phyloP scores from a whole-genome alignment of 495 filamentous ascomycete genomes.

The Astrothelium subdiscretum region DNA sequence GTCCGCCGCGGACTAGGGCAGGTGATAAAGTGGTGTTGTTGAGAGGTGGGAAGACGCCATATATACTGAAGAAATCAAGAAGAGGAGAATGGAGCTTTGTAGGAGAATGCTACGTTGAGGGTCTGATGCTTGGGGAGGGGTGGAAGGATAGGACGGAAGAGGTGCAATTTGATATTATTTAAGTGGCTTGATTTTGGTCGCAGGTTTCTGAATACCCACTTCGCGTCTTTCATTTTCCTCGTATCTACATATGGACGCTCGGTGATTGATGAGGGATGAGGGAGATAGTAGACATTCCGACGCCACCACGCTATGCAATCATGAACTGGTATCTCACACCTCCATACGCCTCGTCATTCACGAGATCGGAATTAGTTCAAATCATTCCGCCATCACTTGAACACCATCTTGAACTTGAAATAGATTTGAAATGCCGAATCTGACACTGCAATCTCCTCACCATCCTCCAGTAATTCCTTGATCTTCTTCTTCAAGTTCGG shows the following conservation, averaged over 20 bases:
- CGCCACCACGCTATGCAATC: neutral
- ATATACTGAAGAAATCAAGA: neutral
- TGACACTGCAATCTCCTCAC: conserved; percentile 67
- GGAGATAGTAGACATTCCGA: neutral
- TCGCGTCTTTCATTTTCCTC: neutral
- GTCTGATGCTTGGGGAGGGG: neutral
- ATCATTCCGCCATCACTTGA: conserved; percentile 30
- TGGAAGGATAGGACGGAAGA: neutral
- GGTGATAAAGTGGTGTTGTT: neutral
- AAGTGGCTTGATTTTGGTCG: neutral
- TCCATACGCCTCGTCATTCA: neutral
- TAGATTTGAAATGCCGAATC: conserved; percentile 60
- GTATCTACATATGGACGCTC: neutral
- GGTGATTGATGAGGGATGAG: neutral
- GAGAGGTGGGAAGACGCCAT: neutral
- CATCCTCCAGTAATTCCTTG: conserved; percentile 48
- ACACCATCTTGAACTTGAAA: conserved; percentile 45
- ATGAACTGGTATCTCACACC: neutral
- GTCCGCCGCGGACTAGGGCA: neutral
- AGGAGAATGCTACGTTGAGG: neutral
- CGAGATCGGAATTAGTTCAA: neutral
- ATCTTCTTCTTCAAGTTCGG: conserved; percentile 72
- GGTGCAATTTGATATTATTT: neutral
- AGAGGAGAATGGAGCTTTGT: neutral
- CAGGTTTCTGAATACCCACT: neutral